Evolutionary conservation across 192 early-diverging fungal genomes (phyloP).

Genomic region (Backusella tarrabulga): DNA sequence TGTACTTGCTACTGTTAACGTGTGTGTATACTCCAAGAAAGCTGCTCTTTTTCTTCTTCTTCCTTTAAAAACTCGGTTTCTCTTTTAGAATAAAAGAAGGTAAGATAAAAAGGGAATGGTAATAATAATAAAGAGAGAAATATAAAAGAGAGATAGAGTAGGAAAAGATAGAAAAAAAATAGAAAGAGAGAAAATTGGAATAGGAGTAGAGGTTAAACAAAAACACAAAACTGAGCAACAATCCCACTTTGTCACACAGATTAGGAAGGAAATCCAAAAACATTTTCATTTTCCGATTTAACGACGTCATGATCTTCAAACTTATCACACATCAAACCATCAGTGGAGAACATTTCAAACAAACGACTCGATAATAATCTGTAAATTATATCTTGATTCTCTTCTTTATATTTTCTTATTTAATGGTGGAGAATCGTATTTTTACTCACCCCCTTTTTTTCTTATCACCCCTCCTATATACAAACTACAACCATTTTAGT

Average conservation of each 20-base stretch:
- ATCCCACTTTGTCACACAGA: neutral
- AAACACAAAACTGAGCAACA: conserved; percentile 5
- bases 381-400: neutral
- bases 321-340: neutral
- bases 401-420: neutral
- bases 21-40: neutral
- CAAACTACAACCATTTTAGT: neutral
- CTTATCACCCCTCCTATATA: neutral
- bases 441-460: neutral
- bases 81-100: neutral
- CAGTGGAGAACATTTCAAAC: neutral
- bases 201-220: conserved; percentile 7
- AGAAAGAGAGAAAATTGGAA: neutral
- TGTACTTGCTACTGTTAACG: neutral
- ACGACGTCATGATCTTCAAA: neutral
- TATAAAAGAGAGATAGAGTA: neutral
- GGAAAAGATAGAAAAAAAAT: neutral
- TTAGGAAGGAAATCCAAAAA: neutral
- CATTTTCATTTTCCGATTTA: neutral
- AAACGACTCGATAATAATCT: neutral
- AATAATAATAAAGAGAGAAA: neutral
- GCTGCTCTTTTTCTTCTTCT: neutral
- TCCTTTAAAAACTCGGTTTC: neutral
- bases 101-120: neutral
- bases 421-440: neutral